A percentile compares a stretch with the other conserved stretches of the same genome.
These are phyloP conservation scores for Capniomyces stellatus DNA, from an alignment of 371 early-diverging fungal species.

Conservation along the genomic window DNA sequence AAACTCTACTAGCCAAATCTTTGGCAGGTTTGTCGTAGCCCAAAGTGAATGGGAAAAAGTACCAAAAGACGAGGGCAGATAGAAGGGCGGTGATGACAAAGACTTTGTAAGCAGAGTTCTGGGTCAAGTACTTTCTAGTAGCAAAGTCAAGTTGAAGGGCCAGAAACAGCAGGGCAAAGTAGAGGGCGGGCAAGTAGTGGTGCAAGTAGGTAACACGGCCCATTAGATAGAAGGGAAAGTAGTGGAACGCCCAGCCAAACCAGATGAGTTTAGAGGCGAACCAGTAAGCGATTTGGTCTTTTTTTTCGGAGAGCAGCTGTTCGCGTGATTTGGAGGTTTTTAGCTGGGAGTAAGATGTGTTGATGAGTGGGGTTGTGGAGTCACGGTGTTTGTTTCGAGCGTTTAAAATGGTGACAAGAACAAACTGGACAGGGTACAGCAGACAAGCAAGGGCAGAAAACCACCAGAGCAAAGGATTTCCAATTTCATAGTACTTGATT, in stretches of 20 bases:
- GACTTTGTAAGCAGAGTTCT: neutral
- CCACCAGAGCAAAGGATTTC: conserved; percentile 97
- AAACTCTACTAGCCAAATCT: conserved; percentile 29
- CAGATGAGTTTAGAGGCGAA: conserved; percentile 53
- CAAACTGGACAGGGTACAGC: conserved; percentile 24
- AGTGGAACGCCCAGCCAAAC: conserved; percentile 94
- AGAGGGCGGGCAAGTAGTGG: conserved; percentile 97
- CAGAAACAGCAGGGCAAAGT: conserved; percentile 74
- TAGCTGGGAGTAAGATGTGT: too few relatives aligned
- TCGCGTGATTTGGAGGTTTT: too few relatives aligned
- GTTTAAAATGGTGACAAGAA: neutral
- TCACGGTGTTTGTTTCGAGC: conserved; percentile 17
- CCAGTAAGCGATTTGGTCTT: too few relatives aligned
- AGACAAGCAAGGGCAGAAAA: conserved; percentile 44
- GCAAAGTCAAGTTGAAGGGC: conserved; percentile 62
- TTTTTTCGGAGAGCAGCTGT: too few relatives aligned
- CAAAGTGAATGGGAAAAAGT: conserved; percentile 66
- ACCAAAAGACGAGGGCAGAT: conserved; percentile 36
- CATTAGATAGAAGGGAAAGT: conserved; percentile 94
- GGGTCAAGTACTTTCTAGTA: neutral
- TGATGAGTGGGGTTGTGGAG: neutral
- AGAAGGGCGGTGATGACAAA: conserved; percentile 27
- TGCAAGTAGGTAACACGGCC: conserved; percentile 96
- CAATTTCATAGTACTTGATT: conserved; percentile 88
- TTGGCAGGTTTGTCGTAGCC: conserved; percentile 56